Evolutionary conservation across 257 asterid species (phyloP), one percentile per base, ranked within the genome.

Genomic region (Thymus quinquecostatus): DNA sequence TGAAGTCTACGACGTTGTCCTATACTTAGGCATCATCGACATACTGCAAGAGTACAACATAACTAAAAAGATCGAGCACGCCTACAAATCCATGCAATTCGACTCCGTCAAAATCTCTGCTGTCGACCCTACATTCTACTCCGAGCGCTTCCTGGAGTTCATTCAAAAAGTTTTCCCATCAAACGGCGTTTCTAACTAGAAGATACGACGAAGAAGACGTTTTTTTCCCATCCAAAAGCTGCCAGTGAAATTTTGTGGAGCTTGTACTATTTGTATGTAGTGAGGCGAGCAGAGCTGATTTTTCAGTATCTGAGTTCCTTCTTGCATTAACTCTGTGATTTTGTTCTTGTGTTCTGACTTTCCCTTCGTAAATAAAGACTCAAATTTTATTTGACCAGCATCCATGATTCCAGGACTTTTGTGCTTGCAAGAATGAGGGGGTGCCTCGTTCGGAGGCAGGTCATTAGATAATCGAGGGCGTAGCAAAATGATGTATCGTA

Each of bases 21-120:
- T 95, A 27, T 95, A 95, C 79, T 82, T 95, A 68, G 98, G 99
- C 50, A 88, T 95, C 47, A 92, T 95, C 29, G 98, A 95, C 85
- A 95, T 95, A 80, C 77, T 95, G 83, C 99, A 95, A 84, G 98
- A 95, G 72, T 92, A 95, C 87, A 88, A 95, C 80, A 78, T 95
- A 30, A 78, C 79, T 60, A 95, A 95, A 86, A 95, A 88, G 96
- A 73, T 92, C 0, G 98, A 95, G 34, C 99, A 87, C 21, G 89
- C 96, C 41, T 92, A 88, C 71, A 92, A 95, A 72, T 87, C 98
- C 48, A 45, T 92, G 74, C 95, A 89, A 66, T 95, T 92, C 69
- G 95, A 94, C 71, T 87, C 99, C 2, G 27, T 91, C 28, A 88
- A 90, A 51, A 92, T 95, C 61, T 95, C 99, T 8, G 95, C 98